phyloP scores from a whole-genome alignment of 2,329 filamentous ascomycete genomes.

The Fusarium solani-melongenae region DNA sequence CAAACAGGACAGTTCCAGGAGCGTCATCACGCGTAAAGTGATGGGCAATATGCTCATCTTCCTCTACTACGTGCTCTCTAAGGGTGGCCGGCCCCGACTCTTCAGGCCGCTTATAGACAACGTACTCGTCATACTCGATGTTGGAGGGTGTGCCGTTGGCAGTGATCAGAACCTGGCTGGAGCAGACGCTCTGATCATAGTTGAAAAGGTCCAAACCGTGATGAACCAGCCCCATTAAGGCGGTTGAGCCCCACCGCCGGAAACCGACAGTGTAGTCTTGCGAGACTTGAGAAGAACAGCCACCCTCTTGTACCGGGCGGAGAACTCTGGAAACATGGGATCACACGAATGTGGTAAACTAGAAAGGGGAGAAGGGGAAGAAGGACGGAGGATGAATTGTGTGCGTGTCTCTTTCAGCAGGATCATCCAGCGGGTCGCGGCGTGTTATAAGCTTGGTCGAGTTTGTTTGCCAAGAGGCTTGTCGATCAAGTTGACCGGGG shows the following conservation, averaged over 20 bases:
- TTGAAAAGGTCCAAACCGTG: constrained; percentile 51
- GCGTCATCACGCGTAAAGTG: constrained; percentile 48
- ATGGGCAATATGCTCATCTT: constrained; percentile 46
- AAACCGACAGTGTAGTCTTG: constrained; percentile 38
- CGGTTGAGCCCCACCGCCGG: constrained; percentile 38
- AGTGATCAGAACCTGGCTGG: constrained; percentile 49
- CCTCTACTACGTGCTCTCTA: constrained; percentile 10
- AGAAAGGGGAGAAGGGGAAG: not conserved
- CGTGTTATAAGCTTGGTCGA: not conserved
- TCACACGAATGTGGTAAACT: not conserved
- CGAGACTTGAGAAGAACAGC: constrained; percentile 36
- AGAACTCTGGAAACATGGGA: constrained; percentile 38
- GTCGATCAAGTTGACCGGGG: not conserved
- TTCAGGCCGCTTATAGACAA: constrained; percentile 47
- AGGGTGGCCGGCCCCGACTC: constrained; percentile 14
- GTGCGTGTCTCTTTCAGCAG: not conserved
- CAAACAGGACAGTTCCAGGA: constrained; percentile 46
- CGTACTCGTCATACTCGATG: constrained; percentile 53
- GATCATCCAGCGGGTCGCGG: not conserved
- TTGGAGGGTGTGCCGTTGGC: constrained; percentile 45
- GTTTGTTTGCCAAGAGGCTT: not conserved
- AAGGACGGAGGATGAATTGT: not conserved
- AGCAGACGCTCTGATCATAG: constrained; percentile 49
- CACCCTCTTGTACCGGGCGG: constrained; percentile 39
- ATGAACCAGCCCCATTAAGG: constrained; percentile 41